Evolutionary conservation across 2,329 filamentous ascomycete genomes (phyloP).

Genomic region (Talaromyces islandicus): DNA sequence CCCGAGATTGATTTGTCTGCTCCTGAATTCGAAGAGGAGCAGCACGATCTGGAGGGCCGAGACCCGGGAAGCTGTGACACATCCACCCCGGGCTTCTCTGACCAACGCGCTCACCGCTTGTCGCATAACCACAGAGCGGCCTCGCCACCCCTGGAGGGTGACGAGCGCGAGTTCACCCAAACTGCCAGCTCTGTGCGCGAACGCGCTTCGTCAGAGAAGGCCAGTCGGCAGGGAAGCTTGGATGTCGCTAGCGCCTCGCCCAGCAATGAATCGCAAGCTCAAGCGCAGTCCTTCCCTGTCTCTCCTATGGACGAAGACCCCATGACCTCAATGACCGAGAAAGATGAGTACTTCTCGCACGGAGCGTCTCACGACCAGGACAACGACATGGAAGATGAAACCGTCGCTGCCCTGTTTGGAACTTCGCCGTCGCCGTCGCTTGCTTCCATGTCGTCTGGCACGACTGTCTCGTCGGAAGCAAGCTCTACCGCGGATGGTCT

Average conservation of each 20-base stretch:
- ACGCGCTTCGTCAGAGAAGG: constrained; percentile 40
- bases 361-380: constrained; percentile 19
- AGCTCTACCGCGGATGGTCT: constrained; percentile 20
- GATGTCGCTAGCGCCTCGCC: constrained; percentile 17
- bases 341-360: constrained; percentile 31
- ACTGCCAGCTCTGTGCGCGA: constrained; percentile 78
- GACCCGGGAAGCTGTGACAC: constrained; percentile 52
- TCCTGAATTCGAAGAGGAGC: constrained; percentile 72
- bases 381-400: constrained; percentile 27
- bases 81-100: constrained; percentile 44
- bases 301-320: constrained; percentile 27
- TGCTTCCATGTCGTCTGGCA: constrained; percentile 37
- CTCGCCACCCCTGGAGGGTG: constrained; percentile 83
- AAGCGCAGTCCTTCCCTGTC: constrained; percentile 21
- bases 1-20: constrained; percentile 89
- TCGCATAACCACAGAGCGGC: constrained; percentile 64
- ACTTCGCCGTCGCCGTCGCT: constrained; percentile 39
- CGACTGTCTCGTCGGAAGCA: constrained; percentile 30
- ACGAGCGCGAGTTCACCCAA: constrained; percentile 95
- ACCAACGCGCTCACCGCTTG: constrained; percentile 51
- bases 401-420: constrained; percentile 31
- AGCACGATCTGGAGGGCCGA: constrained; percentile 51
- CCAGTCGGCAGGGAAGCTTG: constrained; percentile 29
- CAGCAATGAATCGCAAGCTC: constrained; percentile 18
- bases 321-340: constrained; percentile 22